A percentile compares a stretch with the other conserved stretches of the same genome.
Conservation (phyloP, 2,329 filamentous ascomycete species). For the Alternaria arbusti region DNA sequence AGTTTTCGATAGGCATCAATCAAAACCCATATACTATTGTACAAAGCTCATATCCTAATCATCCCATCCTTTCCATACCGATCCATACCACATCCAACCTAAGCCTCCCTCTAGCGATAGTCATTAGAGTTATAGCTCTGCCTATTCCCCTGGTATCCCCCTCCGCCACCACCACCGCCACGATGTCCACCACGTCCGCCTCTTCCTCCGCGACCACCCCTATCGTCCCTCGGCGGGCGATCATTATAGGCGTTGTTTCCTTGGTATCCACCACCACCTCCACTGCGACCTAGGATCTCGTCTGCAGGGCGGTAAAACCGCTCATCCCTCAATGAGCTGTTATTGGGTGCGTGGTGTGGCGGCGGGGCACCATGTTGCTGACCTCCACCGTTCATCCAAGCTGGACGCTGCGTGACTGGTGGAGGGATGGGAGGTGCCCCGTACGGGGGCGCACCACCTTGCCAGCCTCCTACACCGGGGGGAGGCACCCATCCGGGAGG, state of each 20-base stretch:
- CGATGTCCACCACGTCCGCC: slow-evolving; percentile 38
- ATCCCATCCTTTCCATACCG: background rate
- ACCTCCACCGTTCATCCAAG: slow-evolving; percentile 27
- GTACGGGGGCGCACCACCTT: slow-evolving; percentile 20
- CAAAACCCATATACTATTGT: slow-evolving; percentile 2
- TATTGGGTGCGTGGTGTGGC: slow-evolving; percentile 25
- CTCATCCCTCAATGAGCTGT: slow-evolving; percentile 30
- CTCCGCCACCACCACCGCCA: slow-evolving; percentile 26
- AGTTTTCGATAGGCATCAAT: background rate
- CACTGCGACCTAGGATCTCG: slow-evolving; percentile 32
- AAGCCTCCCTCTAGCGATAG: slow-evolving; percentile 5
- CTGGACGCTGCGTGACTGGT: slow-evolving; percentile 20
- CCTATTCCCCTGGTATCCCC: slow-evolving; percentile 21
- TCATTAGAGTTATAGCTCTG: slow-evolving; percentile 26
- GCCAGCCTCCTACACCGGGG: slow-evolving; percentile 15
- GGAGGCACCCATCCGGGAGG: slow-evolving; percentile 41
- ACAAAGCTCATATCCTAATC: background rate
- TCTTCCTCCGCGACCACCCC: slow-evolving; percentile 20
- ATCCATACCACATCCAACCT: background rate
- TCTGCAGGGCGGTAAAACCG: slow-evolving; percentile 34
- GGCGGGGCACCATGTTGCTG: slow-evolving; percentile 29
- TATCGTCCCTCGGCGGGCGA: slow-evolving; percentile 23
- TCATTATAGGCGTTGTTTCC: slow-evolving; percentile 30
- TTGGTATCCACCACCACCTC: slow-evolving; percentile 26
- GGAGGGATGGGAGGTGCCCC: slow-evolving; percentile 22